Evolutionary conservation across 2,329 filamentous ascomycete species (phyloP).

Genomic region (Diaporthe vaccinii): DNA sequence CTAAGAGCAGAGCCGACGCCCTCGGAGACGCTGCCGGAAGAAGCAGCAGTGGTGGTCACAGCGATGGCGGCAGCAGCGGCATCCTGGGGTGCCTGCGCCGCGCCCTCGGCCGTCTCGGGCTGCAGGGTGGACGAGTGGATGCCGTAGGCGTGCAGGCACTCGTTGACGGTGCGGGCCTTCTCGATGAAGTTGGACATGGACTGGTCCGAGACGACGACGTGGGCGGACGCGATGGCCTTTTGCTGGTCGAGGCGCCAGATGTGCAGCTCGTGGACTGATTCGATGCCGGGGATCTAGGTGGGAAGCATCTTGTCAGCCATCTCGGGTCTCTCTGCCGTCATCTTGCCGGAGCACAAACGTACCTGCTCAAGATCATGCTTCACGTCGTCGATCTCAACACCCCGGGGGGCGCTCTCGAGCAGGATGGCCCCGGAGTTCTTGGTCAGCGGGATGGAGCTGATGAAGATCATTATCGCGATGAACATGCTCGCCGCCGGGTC

Average conservation of each 20-base stretch:
- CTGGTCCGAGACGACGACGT: conserved; percentile 73
- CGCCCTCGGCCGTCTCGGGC: conserved; percentile 64
- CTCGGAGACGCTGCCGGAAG: conserved; percentile 34
- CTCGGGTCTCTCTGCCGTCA: no score
- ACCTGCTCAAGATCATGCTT: conserved; percentile 78
- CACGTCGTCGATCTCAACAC: conserved; percentile 72
- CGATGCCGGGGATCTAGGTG: conserved; percentile 73
- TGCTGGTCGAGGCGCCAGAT: conserved; percentile 81
- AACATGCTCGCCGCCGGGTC: conserved; percentile 78
- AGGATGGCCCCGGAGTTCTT: conserved; percentile 75
- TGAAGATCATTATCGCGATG: conserved; percentile 80
- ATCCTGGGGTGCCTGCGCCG: conserved; percentile 9
- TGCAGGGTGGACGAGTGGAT: conserved; percentile 80
- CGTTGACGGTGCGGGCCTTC: conserved; percentile 71
- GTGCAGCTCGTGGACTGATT: conserved; percentile 79
- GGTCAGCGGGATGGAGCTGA: conserved; percentile 73
- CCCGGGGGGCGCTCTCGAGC: conserved; percentile 74
- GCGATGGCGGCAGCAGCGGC: conserved; percentile 33
- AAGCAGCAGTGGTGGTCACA: conserved; percentile 9
- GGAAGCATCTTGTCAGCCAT: not conserved
- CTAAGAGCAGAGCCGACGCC: conserved; percentile 41
- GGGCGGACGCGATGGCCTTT: conserved; percentile 78
- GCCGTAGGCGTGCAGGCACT: conserved; percentile 81
- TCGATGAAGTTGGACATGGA: conserved; percentile 70
- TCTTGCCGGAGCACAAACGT: conserved; percentile 27